Evolutionary conservation across 1,139 yeast genomes (phyloP), one percentile per base, ranked within the genome.

Genomic region (Geotrichum cucujoidarum): DNA sequence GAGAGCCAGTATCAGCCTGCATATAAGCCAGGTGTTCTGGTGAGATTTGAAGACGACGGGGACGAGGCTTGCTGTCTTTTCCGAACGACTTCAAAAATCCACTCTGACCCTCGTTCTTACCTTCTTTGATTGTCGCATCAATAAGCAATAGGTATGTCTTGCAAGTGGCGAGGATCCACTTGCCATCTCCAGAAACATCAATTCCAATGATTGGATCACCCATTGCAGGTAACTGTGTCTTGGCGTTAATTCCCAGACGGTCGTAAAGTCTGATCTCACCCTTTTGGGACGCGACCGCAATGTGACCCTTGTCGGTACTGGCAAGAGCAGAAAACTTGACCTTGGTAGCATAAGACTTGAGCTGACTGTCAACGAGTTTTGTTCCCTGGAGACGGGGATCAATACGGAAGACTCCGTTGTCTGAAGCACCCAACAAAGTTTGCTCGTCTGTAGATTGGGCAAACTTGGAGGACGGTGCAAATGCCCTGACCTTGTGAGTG

Each of bases 121-220:
- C 92, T 4, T 72, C 74, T 48, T 78, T 78, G 51, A 84, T 80
- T 32, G 73, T 70, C 7, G 80, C 71, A 63, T 87, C 94, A 55
- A 86, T 73, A 43, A 89, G 72, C 50, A 87, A 69, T 51, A 88
- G 67, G 60, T 84, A 85, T 1, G 79, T 76, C 57, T 74, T 70
- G 68, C 92, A 85, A 0, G 96, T 88, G 1, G 89, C 94, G 54
- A 89, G 69, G 37, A 88, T 60, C 86, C 90, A 88, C 60, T 78
- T 73, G 49, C 96, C 96, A 62, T 85, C 94, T 21, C 83, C 78
- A 5, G 95, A 80, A 1, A 78, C 79, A 51, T 85, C 90, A 27
- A 86, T 59, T 25, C 84, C 84, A 43, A 73, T 67, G 42, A 84
- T 77, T 2, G 80, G 71, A 55, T 86, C 94, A 14, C 95, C 96